phyloP scores from a whole-genome alignment of 768 basidiomycete species.

The Rhodotorula kratochvilovae region DNA sequence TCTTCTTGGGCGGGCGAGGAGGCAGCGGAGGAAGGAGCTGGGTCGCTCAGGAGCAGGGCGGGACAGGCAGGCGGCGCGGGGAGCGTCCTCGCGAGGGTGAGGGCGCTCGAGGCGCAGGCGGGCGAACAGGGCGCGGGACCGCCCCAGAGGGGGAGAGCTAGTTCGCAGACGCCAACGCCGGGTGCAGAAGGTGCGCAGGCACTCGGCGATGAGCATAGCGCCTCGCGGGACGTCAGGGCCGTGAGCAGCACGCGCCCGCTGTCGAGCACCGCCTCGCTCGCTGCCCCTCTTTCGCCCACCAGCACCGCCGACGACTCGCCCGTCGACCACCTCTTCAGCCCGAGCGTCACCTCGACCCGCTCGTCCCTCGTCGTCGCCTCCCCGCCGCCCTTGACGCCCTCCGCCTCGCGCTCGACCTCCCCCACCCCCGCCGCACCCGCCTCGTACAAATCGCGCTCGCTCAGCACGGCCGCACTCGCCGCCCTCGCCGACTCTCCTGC shows the following conservation, averaged over 20 bases:
- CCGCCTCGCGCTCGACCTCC: neutral
- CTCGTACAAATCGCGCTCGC: neutral
- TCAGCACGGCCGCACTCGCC: constrained; percentile 19
- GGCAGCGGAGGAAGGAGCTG: too few relatives aligned
- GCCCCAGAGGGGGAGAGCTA: neutral
- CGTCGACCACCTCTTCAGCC: too few relatives aligned
- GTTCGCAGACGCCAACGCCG: too few relatives aligned
- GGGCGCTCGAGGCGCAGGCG: neutral
- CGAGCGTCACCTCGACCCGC: too few relatives aligned
- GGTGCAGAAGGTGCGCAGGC: too few relatives aligned
- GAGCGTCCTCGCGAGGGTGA: neutral
- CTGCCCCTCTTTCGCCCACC: too few relatives aligned
- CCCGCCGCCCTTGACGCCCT: neutral
- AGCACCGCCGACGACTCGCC: too few relatives aligned
- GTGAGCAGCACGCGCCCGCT: neutral
- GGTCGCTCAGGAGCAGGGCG: too few relatives aligned
- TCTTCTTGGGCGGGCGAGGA: too few relatives aligned
- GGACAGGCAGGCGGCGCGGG: too few relatives aligned
- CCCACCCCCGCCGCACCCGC: neutral
- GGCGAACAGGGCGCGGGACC: neutral
- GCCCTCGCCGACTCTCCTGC: constrained; percentile 26
- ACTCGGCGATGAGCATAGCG: neutral
- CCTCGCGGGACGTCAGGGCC: neutral
- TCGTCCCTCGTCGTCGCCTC: too few relatives aligned
- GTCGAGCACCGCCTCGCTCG: too few relatives aligned